A percentile compares a stretch with the other conserved stretches of the same genome.
phyloP scores from a whole-genome alignment of 225 moss, liverwort and hornwort species.

The Bryoerythrophyllum caledonicum region DNA sequence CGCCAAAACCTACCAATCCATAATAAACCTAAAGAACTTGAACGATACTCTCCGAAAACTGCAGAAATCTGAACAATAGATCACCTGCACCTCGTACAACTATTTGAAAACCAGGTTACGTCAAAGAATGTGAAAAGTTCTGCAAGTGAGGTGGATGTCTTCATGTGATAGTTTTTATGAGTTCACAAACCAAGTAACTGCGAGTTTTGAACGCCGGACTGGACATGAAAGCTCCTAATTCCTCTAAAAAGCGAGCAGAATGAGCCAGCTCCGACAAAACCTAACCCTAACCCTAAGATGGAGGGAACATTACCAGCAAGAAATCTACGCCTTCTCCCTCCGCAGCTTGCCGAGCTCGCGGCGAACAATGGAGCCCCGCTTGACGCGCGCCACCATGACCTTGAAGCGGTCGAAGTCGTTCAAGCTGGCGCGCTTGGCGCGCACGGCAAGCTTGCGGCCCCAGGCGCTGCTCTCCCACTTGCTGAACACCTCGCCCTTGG shows the following conservation, averaged over 20 bases:
- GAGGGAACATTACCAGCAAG: conserved; percentile 2
- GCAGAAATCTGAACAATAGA: neutral
- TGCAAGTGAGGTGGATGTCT: too few relatives aligned
- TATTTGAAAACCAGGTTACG: neutral
- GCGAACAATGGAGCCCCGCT: conserved; percentile 61
- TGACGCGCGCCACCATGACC: conserved; percentile 80
- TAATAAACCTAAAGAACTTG: neutral
- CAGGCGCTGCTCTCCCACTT: conserved; percentile 79
- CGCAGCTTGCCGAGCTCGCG: conserved; percentile 69
- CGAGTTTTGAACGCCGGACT: too few relatives aligned
- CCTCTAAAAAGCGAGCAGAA: neutral
- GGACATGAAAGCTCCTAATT: neutral
- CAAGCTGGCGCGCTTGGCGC: conserved; percentile 62
- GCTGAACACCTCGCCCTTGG: conserved; percentile 54
- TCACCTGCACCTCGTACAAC: neutral
- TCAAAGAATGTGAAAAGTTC: neutral
- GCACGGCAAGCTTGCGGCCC: conserved; percentile 84
- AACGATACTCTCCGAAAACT: too few relatives aligned
- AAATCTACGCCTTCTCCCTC: conserved; percentile 58
- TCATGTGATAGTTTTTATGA: too few relatives aligned
- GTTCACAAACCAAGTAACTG: too few relatives aligned
- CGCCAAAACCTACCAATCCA: neutral
- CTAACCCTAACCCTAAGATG: conserved; percentile 22
- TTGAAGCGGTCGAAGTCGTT: conserved; percentile 88
- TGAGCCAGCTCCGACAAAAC: neutral